phyloP scores from a whole-genome alignment of 2,329 filamentous ascomycete species.

The Talaromyces albobiverticillius region DNA sequence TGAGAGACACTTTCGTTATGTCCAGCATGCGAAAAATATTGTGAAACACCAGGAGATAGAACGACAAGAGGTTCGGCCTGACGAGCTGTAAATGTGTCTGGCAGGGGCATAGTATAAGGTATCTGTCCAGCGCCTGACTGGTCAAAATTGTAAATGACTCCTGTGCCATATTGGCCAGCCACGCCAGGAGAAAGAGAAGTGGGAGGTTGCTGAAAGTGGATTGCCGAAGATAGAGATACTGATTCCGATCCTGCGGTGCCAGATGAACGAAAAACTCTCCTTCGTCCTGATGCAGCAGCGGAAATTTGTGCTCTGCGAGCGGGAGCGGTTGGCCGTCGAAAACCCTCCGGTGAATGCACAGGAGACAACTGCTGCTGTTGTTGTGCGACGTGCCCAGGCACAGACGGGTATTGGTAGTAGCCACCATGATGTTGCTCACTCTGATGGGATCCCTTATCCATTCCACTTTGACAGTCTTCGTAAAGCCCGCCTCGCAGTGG shows the following conservation, averaged over 20 bases:
- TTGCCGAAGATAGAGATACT: constrained; percentile 35
- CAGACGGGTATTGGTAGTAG: constrained; percentile 59
- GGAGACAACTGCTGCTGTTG: constrained; percentile 46
- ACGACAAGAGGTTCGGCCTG: constrained; percentile 71
- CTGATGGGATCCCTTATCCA: constrained; percentile 74
- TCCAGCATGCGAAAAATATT: constrained; percentile 70
- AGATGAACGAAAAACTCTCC: constrained; percentile 17
- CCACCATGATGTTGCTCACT: constrained; percentile 67
- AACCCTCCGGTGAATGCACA: constrained; percentile 45
- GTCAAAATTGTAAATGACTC: constrained; percentile 77
- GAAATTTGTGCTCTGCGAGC: background rate
- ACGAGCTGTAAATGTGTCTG: constrained; percentile 74
- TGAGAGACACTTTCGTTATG: constrained; percentile 59
- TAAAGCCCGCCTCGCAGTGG: constrained; percentile 56
- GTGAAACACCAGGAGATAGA: constrained; percentile 68
- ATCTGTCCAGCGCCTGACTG: constrained; percentile 60
- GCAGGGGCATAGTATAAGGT: constrained; percentile 70
- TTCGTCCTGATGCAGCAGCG: constrained; percentile 1
- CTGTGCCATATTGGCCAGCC: constrained; percentile 57
- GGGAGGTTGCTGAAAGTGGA: constrained; percentile 63
- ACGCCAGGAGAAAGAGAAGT: constrained; percentile 61
- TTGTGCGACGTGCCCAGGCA: constrained; percentile 48
- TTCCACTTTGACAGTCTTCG: constrained; percentile 58
- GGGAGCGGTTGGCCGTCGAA: constrained; percentile 29
- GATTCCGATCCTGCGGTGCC: constrained; percentile 32